Conservation (phyloP, 2,329 filamentous ascomycete genomes). For the Catunica adiposa region DNA sequence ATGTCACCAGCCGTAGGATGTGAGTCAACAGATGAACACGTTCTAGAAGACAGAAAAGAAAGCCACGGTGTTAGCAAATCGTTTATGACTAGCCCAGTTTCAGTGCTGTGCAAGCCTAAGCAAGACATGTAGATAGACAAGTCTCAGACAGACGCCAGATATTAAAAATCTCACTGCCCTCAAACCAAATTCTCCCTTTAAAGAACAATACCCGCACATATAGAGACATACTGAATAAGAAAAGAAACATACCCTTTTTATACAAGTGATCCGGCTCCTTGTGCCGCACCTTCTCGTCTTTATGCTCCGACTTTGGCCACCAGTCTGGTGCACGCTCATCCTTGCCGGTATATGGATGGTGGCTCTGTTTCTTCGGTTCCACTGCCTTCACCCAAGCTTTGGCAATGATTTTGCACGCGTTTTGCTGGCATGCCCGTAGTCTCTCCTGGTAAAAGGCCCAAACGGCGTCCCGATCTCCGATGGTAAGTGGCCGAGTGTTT, state of each 20-base stretch:
- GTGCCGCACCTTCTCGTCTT: conserved; percentile 42
- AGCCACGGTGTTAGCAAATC: not conserved
- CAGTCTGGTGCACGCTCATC: conserved; percentile 46
- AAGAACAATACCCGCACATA: no score
- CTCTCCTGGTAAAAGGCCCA: conserved; percentile 43
- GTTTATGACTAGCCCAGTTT: not conserved
- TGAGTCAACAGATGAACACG: conserved; percentile 42
- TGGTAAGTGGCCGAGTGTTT: conserved; percentile 23
- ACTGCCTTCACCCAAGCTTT: conserved; percentile 64
- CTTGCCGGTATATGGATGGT: conserved; percentile 53
- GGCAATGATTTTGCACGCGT: conserved; percentile 53
- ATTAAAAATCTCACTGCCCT: not conserved
- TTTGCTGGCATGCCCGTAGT: conserved; percentile 52
- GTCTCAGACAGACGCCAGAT: not conserved
- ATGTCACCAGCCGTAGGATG: conserved; percentile 40
- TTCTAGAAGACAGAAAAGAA: conserved; percentile 25
- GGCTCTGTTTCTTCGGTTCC: conserved; percentile 62
- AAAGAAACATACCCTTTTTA: conserved; percentile 38
- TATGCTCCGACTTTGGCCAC: conserved; percentile 42
- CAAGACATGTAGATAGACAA: conserved; percentile 1
- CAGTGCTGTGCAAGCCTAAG: not conserved
- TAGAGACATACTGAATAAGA: not conserved
- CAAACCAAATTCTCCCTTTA: no score
- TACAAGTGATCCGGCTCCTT: conserved; percentile 59
- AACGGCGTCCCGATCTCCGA: conserved; percentile 37